Conservation (phyloP, 306 rosid genomes). For the Vachellia collinsii region DNA sequence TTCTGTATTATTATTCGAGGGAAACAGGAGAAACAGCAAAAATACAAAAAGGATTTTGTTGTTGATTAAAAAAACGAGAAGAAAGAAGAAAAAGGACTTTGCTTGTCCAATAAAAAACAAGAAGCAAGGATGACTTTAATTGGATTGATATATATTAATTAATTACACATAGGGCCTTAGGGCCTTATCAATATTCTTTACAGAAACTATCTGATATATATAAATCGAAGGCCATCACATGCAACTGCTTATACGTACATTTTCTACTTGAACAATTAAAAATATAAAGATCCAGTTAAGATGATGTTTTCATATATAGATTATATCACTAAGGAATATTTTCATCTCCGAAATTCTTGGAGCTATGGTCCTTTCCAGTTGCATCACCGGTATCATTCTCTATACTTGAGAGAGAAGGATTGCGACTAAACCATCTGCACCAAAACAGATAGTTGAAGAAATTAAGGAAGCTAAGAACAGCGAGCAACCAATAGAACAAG, state of each 20-base stretch:
- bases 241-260: not conserved
- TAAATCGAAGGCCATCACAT: not conserved
- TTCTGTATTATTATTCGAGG: not conserved
- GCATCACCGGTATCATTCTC: conserved; percentile 24
- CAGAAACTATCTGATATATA: not conserved
- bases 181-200: not conserved
- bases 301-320: not conserved
- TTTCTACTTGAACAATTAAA: not conserved
- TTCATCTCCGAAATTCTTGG: conserved; percentile 4
- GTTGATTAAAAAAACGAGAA: not conserved
- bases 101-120: not conserved
- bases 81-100: not conserved
- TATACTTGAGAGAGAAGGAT: conserved; percentile 45
- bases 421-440: conserved; percentile 56
- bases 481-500: conserved; percentile 71
- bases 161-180: not conserved
- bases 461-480: conserved; percentile 65
- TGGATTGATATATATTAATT: not conserved
- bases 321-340: not conserved
- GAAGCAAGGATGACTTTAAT: not conserved
- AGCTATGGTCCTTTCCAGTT: not conserved
- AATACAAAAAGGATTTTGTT: not conserved
- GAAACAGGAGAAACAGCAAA: not conserved
- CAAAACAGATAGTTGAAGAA: conserved; percentile 68
- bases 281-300: not conserved